A percentile compares a stretch with the other conserved stretches of the same genome.
Evolutionary conservation across 495 filamentous ascomycete species (phyloP).

Genomic region (Delitschia confertaspora): DNA sequence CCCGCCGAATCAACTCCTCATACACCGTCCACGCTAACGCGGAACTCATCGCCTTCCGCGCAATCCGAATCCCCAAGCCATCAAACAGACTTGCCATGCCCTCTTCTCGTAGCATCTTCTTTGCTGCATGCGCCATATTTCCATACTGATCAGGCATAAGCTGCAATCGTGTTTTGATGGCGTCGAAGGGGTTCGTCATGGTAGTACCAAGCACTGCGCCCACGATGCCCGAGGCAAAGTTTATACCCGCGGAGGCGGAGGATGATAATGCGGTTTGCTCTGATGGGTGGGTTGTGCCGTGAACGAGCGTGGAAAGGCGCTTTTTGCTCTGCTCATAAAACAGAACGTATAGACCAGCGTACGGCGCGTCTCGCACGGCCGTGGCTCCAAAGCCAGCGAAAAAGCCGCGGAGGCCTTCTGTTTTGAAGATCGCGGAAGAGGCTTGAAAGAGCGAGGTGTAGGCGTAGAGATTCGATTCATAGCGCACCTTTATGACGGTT

Average conservation of each 20-base stretch:
- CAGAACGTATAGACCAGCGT: slow-evolving; percentile 87
- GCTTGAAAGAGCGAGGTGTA: slow-evolving; percentile 74
- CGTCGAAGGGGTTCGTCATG: slow-evolving; percentile 92
- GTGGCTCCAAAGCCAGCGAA: slow-evolving; percentile 93
- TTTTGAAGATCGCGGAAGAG: slow-evolving; percentile 59
- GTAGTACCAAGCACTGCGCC: slow-evolving; percentile 76
- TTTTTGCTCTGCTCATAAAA: slow-evolving; percentile 89
- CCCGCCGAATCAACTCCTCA: slow-evolving; percentile 77
- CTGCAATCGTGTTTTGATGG: slow-evolving; percentile 91
- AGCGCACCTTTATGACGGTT: slow-evolving; percentile 94
- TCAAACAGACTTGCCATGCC: slow-evolving; percentile 74
- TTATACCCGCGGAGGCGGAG: slow-evolving; percentile 52
- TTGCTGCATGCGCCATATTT: slow-evolving; percentile 72
- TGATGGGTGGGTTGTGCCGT: slow-evolving; percentile 17
- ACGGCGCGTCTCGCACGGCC: slow-evolving; percentile 85
- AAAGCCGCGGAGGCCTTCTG: slow-evolving; percentile 73
- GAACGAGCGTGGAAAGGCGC: slow-evolving; percentile 40
- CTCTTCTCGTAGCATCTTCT: slow-evolving; percentile 71
- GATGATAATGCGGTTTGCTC: slow-evolving; percentile 2
- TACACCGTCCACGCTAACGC: slow-evolving; percentile 96
- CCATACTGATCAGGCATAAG: slow-evolving; percentile 73
- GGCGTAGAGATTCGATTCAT: slow-evolving; percentile 73
- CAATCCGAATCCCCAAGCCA: slow-evolving; percentile 79
- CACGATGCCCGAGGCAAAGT: slow-evolving; percentile 69
- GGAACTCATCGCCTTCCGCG: slow-evolving; percentile 80